Evolutionary conservation across 352 stramenopile genomes (phyloP), one percentile per base, ranked within the genome.

Genomic region (Phytophthora pistaciae): DNA sequence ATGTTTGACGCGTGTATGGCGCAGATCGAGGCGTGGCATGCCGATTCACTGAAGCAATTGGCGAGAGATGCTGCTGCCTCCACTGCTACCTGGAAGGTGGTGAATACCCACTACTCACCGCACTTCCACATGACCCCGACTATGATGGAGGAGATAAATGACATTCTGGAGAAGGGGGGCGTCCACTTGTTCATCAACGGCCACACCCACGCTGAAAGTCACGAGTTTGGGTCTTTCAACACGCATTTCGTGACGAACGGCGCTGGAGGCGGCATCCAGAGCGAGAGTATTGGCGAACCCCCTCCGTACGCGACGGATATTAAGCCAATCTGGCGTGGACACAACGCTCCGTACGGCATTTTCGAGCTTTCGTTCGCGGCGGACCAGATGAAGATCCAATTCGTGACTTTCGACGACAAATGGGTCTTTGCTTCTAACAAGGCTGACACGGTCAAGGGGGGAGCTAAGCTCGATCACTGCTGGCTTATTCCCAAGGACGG

Each of bases 171-270:
- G 10, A 80, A 76, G 27, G 75, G 68, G 31, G 77, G 74, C 60
- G 71, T 92, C 8, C 79, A 91, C 20, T 68, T 89, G 25, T 92
- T 78, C 66, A 84, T 94, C 48, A 92, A 92, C 67, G 87, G 87
- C 38, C 86, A 94, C 74, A 94, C 82, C 3, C 86, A 94, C 58
- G 87, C 80, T 29, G 84, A 92, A 72, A 90, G 83, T 55, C 86
- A 94, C 69, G 83, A 93, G 46, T 90, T 85, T 46, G 83, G 68
- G 8, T 62, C 62, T 10, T 93, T 91, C 60, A 90, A 91, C 42
- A 93, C 86, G 9, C 87, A 92, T 44, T 92, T 94, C 33, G 70
- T 92, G 33, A 91, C 86, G 38, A 94, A 94, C 48, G 84, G 83
- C 44, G 84, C 84, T 25, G 84, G 86, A 7, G 84, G 86, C 14